phyloP scores from a whole-genome alignment of 768 basidiomycete species.

The Saitozyma podzolica region DNA sequence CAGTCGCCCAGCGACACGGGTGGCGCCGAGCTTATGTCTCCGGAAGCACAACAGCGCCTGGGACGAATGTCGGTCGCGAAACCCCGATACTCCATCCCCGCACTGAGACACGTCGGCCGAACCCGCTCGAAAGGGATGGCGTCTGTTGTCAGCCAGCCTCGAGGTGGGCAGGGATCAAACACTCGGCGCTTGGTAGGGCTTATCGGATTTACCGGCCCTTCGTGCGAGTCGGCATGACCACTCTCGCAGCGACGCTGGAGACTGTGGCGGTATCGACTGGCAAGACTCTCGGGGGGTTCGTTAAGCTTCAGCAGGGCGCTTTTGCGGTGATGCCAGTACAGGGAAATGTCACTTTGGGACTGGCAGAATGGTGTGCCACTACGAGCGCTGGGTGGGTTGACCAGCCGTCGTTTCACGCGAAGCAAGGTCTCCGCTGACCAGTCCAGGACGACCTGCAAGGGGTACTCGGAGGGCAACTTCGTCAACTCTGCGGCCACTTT shows the following conservation, averaged over 20 bases:
- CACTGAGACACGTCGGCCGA: no score
- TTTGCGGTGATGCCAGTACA: constrained; percentile 13
- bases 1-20: no score
- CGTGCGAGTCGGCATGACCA: constrained; percentile 11
- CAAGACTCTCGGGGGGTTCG: constrained; percentile 8
- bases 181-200: neutral
- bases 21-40: constrained; percentile 14
- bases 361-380: constrained; percentile 39
- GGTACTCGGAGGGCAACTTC: constrained; percentile 20
- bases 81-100: constrained; percentile 24
- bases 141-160: no score
- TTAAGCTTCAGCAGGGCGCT: constrained; percentile 20
- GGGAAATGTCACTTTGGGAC: constrained; percentile 19
- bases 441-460: constrained; percentile 15
- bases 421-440: no score
- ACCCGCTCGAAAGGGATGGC: no score
- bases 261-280: constrained; percentile 17
- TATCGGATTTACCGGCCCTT: constrained; percentile 34
- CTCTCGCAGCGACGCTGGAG: constrained; percentile 24
- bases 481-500: constrained; percentile 11
- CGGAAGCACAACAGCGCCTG: constrained; percentile 29
- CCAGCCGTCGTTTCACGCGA: no score
- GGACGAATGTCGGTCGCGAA: constrained; percentile 45
- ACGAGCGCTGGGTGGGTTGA: no score
- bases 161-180: neutral